phyloP scores from a whole-genome alignment of 441 rosid genomes.

The Pelargonium exstipulatum region DNA sequence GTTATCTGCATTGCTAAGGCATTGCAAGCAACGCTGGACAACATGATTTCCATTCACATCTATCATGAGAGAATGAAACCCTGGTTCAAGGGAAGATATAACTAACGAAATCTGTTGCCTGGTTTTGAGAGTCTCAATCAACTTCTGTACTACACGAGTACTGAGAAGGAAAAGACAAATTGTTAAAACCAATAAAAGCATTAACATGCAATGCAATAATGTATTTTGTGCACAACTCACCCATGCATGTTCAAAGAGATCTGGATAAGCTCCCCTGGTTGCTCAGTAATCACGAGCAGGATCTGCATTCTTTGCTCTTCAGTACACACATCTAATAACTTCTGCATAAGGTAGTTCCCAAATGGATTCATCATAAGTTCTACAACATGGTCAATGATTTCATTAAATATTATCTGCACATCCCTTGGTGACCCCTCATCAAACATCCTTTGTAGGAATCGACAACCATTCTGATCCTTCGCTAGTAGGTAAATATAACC shows the following conservation, averaged over 20 bases:
- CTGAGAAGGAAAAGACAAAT: conserved; percentile 24
- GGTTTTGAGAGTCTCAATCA: conserved; percentile 43
- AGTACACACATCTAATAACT: conserved; percentile 42
- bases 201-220: background rate
- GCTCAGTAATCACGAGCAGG: conserved; percentile 32
- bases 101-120: conserved; percentile 39
- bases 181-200: background rate
- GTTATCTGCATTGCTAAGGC: conserved; percentile 33
- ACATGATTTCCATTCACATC: conserved; percentile 56
- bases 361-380: conserved; percentile 56
- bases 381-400: conserved; percentile 45
- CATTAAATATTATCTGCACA: conserved; percentile 34
- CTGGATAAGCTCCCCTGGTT: conserved; percentile 37
- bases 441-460: conserved; percentile 40
- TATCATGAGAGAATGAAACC: conserved; percentile 37
- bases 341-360: conserved; percentile 60
- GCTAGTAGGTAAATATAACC: conserved; percentile 44
- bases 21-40: conserved; percentile 47
- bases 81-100: conserved; percentile 38
- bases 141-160: conserved; percentile 49
- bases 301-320: conserved; percentile 50
- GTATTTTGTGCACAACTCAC: conserved; percentile 23
- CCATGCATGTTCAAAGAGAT: conserved; percentile 47
- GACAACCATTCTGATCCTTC: conserved; percentile 54
- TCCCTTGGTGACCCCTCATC: conserved; percentile 41